These are phyloP conservation scores for Peronosclerospora sorghi DNA, from an alignment of 352 stramenopile species.

Conservation along the genomic window DNA sequence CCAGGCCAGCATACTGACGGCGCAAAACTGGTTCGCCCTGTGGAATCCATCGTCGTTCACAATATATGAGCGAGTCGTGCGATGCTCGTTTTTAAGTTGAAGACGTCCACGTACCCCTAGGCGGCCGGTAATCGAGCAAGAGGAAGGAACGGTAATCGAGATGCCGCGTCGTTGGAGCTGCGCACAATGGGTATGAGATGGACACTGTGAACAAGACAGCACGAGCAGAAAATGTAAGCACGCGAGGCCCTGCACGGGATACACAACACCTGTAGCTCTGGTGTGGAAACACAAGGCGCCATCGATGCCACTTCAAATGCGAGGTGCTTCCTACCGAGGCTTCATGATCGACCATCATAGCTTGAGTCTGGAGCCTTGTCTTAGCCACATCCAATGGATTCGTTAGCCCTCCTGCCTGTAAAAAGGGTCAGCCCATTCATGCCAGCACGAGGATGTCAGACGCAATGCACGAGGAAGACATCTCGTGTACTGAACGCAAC, in stretches of 20 bases:
- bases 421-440: neutral
- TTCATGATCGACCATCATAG: conserved; percentile 51
- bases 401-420: conserved; percentile 82
- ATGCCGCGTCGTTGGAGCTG: conserved; percentile 58
- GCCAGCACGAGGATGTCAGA: too few species aligned
- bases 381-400: conserved; percentile 98
- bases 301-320: conserved; percentile 22
- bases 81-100: neutral
- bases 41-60: too few species aligned
- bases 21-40: conserved; percentile 39
- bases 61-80: conserved; percentile 1
- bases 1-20: conserved; percentile 59
- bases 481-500: neutral
- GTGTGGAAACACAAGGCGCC: conserved; percentile 26
- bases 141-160: conserved; percentile 46
- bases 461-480: neutral
- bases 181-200: conserved; percentile 57
- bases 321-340: conserved; percentile 37
- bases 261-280: conserved; percentile 46
- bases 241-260: conserved; percentile 15
- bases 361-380: conserved; percentile 94
- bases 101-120: conserved; percentile 18
- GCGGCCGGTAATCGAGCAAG: conserved; percentile 41
- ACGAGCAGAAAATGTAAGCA: conserved; percentile 33
- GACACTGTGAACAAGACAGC: conserved; percentile 48